These are phyloP conservation scores for Cyathus striatus DNA, from an alignment of 768 basidiomycete species.

Conservation along the genomic window DNA sequence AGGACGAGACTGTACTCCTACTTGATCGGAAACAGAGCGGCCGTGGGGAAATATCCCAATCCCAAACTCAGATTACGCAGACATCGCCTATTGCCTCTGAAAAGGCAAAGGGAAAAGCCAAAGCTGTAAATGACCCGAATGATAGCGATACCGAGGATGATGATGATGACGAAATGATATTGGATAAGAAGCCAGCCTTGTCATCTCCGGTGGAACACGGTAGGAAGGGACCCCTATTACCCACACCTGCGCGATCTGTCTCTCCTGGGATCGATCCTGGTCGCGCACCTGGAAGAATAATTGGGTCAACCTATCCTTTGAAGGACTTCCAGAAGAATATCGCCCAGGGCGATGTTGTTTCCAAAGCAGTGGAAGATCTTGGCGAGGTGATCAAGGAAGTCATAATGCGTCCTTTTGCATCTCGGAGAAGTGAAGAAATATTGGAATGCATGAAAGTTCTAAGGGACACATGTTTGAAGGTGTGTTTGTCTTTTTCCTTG, in stretches of 20 bases:
- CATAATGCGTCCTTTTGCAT: constrained; percentile 65
- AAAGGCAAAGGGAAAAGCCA: constrained; percentile 22
- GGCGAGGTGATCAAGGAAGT: constrained; percentile 67
- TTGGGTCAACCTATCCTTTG: constrained; percentile 70
- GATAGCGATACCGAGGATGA: constrained; percentile 49
- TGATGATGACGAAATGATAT: constrained; percentile 22
- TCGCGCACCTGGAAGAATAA: constrained; percentile 65
- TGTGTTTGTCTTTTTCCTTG: constrained; percentile 19
- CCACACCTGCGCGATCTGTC: constrained; percentile 51
- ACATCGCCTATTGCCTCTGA: constrained; percentile 9
- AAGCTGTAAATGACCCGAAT: constrained; percentile 30
- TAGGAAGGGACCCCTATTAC: constrained; percentile 25
- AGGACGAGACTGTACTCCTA: constrained; percentile 54
- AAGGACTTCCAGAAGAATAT: constrained; percentile 73
- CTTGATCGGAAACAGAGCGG: constrained; percentile 37
- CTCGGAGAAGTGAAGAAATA: constrained; percentile 62
- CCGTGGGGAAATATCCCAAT: constrained; percentile 8
- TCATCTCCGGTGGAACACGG: constrained; percentile 6
- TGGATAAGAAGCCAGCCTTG: constrained; percentile 17
- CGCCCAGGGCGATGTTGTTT: constrained; percentile 70
- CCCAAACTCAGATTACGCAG: constrained; percentile 2
- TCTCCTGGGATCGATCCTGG: constrained; percentile 41
- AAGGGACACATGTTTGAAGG: constrained; percentile 62
- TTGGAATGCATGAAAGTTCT: constrained; percentile 66
- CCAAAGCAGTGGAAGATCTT: constrained; percentile 82